These are phyloP conservation scores for Marsdenia floribunda DNA, from an alignment of 257 asterid genomes.

Conservation along the genomic window DNA sequence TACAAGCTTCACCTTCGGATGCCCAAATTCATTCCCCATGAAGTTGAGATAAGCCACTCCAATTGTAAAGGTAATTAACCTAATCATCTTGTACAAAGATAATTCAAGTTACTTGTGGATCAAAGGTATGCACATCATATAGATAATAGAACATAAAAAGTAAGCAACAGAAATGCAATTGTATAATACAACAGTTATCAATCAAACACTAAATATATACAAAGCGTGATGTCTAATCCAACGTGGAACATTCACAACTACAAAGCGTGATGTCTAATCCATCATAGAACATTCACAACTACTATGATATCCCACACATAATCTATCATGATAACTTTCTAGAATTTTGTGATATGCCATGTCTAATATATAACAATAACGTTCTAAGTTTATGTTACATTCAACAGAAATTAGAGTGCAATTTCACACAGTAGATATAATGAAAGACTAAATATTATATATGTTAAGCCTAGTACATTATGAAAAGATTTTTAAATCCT, in stretches of 20 bases:
- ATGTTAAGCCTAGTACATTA: background rate
- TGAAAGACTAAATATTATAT: background rate
- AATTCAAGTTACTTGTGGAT: slow-evolving; percentile 13
- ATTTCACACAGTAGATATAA: background rate
- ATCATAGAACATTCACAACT: background rate
- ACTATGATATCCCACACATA: background rate
- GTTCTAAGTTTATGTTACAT: background rate
- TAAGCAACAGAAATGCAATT: background rate
- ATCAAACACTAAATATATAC: background rate
- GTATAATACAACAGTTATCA: background rate
- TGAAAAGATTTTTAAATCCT: background rate
- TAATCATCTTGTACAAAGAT: slow-evolving; percentile 62
- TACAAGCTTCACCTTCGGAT: slow-evolving; percentile 64
- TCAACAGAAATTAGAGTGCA: background rate
- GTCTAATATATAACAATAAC: background rate
- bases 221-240: background rate
- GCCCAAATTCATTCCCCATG: slow-evolving; percentile 98
- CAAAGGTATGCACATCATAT: background rate
- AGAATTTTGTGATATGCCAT: background rate
- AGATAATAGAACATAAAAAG: background rate
- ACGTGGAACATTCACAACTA: too few relatives aligned
- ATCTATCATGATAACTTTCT: background rate
- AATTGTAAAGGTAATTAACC: slow-evolving; percentile 79
- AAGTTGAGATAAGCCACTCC: slow-evolving; percentile 94
- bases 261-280: background rate